These are phyloP conservation scores for Daldinia grandis DNA, from an alignment of 495 filamentous ascomycete species.

Conservation along the genomic window DNA sequence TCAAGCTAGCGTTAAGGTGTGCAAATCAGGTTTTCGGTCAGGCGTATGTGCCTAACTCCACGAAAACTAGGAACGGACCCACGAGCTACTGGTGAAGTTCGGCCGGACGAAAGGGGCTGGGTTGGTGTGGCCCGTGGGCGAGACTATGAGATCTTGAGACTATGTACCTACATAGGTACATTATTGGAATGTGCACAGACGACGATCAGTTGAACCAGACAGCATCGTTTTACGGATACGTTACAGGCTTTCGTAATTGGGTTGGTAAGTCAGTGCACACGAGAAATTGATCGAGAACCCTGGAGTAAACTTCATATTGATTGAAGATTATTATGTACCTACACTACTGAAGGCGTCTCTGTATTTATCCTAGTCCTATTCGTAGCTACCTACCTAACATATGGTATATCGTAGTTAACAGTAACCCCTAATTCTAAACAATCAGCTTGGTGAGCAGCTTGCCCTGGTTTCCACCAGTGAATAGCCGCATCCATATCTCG, in stretches of 20 bases:
- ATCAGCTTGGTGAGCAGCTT: slow-evolving; percentile 56
- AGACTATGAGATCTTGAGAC: neutral
- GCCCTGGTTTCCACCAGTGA: slow-evolving; percentile 59
- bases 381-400: too few species aligned
- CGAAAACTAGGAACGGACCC: neutral
- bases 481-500: slow-evolving; percentile 55
- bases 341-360: too few species aligned
- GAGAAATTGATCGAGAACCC: neutral
- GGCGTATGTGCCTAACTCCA: neutral
- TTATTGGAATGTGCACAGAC: neutral
- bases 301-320: too few species aligned
- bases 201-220: neutral
- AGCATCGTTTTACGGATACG: neutral
- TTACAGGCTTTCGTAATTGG: neutral
- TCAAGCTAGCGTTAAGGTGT: neutral
- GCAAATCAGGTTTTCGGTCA: neutral
- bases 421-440: slow-evolving; percentile 11
- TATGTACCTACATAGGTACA: neutral
- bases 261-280: neutral
- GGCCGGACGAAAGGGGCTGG: neutral
- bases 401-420: neutral
- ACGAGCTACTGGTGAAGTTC: neutral
- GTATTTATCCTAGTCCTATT: too few species aligned
- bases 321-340: too few species aligned
- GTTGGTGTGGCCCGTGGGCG: neutral